Conservation (phyloP, 164 flowering plant genomes). For the Paratinospora sagittata region DNA sequence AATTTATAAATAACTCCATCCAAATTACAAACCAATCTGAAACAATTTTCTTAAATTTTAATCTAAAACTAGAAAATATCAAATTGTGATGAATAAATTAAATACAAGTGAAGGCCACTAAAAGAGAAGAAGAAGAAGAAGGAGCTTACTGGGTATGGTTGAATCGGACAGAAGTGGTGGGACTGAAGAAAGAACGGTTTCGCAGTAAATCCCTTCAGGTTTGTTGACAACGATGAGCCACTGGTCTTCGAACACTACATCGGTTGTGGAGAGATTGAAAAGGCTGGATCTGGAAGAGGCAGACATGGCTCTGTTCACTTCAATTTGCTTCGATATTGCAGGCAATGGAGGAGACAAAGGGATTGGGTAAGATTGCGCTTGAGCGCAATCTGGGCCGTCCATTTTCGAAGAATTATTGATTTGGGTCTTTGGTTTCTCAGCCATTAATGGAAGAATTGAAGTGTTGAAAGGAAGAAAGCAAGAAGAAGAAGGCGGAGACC, state of each 20-base stretch:
- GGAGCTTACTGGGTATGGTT: slow-evolving; percentile 14
- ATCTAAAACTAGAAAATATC: too few species aligned
- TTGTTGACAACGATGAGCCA: slow-evolving; percentile 78
- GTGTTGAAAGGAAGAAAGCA: slow-evolving; percentile 10
- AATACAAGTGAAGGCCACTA: too few species aligned
- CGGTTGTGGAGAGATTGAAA: slow-evolving; percentile 36
- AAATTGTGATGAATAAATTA: too few species aligned
- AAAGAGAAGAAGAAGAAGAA: too few species aligned
- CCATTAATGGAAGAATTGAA: slow-evolving; percentile 13
- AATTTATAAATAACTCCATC: too few species aligned
- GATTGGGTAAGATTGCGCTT: slow-evolving; percentile 29
- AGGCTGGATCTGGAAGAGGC: slow-evolving; percentile 73
- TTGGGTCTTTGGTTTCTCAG: slow-evolving; percentile 8
- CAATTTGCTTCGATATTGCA: slow-evolving; percentile 44
- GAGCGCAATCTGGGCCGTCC: too few species aligned
- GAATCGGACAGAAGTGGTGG: slow-evolving; percentile 33
- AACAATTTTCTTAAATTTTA: too few species aligned
- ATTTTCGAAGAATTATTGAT: too few species aligned
- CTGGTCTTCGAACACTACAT: slow-evolving; percentile 68
- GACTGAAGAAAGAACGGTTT: slow-evolving; percentile 47
- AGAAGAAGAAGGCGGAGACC: background rate
- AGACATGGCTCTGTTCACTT: slow-evolving; percentile 52
- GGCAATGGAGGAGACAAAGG: slow-evolving; percentile 57
- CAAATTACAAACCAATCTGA: too few species aligned
- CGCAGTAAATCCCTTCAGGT: slow-evolving; percentile 85